Evolutionary conservation across 345 rosid species (phyloP), one percentile per base, ranked within the genome.

Genomic region (Gynandropsis gynandra): DNA sequence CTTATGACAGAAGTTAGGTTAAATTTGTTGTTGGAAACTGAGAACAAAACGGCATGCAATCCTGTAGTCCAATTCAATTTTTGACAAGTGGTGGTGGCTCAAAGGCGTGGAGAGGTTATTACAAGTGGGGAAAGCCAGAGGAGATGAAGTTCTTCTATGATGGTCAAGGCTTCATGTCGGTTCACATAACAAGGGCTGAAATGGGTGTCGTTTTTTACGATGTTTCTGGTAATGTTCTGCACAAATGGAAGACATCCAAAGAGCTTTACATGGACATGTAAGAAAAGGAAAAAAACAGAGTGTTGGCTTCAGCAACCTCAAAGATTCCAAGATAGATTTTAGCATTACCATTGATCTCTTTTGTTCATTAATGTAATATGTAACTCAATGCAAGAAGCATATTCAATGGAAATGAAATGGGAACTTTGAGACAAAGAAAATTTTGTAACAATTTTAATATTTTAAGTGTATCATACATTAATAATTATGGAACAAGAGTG

Each of bases 71-170:
- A 16, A 52, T 73, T 16, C 74, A 73, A 16, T 74, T 76, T 54
- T 21, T 73, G 12, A 70, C 76, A 10, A 76, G 74, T 48, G 78
- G 70, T 35, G 81, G 63, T n/a, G 75, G 78, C 9, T 72, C 82
- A 16, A 74, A 76, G 50, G 76, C 76, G 47, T 76, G 72, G 78
- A 68, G 64, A 54, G 80, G 80, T 3, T 67, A 61, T 9, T 49
- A 52, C 12, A 54, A 67, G 0, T 41, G 59, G 58, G 4, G 1
- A 20, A 64, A 33, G 10, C 47, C 47, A 58, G 50, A 60, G 3
- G 74, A 52, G 20, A 57, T 58, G 63, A 36, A 43, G 12, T 64
- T 64, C 43, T 73, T 60, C 43, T 62, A 67, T 16, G 81, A 67
- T 58, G 81, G 76, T 8, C 76, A 76, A 54, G 75, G 81, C 51